Percentiles rank a stretch among this genome's conserved stretches.
Conservation (phyloP, 768 basidiomycete genomes). For the Collybiopsis confluens region DNA sequence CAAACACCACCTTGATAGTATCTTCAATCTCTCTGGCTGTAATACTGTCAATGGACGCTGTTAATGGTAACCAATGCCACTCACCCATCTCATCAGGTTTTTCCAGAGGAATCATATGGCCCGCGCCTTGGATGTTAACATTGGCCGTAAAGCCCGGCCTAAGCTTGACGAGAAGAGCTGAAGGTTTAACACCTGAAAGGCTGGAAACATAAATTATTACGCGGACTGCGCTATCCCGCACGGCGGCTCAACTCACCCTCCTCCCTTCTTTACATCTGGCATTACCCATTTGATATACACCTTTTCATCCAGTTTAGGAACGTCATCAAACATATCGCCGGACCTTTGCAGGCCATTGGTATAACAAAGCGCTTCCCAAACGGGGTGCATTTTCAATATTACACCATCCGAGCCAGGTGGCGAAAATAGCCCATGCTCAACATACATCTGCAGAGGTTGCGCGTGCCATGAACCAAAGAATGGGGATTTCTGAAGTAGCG, state of each 20-base stretch:
- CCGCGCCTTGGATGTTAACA: conserved; percentile 30
- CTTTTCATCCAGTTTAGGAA: conserved; percentile 40
- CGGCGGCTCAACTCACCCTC: neutral
- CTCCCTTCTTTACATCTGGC: conserved; percentile 30
- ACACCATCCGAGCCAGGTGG: conserved; percentile 30
- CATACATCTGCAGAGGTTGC: conserved; percentile 52
- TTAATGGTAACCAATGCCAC: neutral
- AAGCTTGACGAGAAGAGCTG: conserved; percentile 36
- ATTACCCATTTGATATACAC: conserved; percentile 55
- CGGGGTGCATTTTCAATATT: conserved; percentile 58
- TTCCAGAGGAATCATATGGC: conserved; percentile 47
- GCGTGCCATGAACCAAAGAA: conserved; percentile 77
- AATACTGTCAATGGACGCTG: no score
- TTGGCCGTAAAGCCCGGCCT: conserved; percentile 38
- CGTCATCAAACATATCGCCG: conserved; percentile 36
- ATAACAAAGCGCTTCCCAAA: conserved; percentile 65
- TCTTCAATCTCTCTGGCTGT: conserved; percentile 3
- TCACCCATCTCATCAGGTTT: conserved; percentile 28
- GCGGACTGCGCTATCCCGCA: no score
- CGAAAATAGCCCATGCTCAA: conserved; percentile 51
- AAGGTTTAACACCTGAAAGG: conserved; percentile 20
- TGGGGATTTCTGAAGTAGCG: conserved; percentile 41
- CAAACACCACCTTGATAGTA: neutral
- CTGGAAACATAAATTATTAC: neutral
- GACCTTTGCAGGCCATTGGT: conserved; percentile 35